Evolutionary conservation across 495 filamentous ascomycete genomes (phyloP).

Genomic region (Hypomontagnella monticulosa): DNA sequence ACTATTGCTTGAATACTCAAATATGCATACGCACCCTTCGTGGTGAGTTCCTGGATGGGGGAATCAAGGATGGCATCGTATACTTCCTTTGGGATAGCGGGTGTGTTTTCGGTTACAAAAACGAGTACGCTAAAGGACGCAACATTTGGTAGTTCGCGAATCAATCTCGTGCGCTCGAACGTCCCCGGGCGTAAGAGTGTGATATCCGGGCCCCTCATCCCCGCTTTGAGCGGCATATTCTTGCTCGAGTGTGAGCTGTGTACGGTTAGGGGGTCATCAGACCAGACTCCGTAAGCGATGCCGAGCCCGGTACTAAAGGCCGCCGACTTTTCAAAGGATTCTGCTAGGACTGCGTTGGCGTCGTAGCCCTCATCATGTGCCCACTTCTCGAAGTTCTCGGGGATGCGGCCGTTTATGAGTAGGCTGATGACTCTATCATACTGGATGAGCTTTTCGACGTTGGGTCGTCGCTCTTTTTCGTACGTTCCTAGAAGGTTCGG

Average conservation of each 20-base stretch:
- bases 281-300: conserved; percentile 49
- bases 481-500: conserved; percentile 50
- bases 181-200: conserved; percentile 54
- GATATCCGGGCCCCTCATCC: conserved; percentile 56
- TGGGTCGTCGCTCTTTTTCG: conserved; percentile 49
- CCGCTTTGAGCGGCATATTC: conserved; percentile 30
- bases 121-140: conserved; percentile 50
- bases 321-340: conserved; percentile 53
- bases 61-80: not conserved
- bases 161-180: conserved; percentile 52
- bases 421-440: conserved; percentile 51
- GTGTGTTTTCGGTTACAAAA: conserved; percentile 45
- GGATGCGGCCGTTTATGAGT: conserved; percentile 49
- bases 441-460: conserved; percentile 48
- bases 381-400: conserved; percentile 53
- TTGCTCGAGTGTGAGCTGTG: conserved; percentile 33
- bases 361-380: conserved; percentile 53
- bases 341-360: conserved; percentile 55
- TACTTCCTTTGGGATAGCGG: conserved; percentile 25
- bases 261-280: conserved; percentile 46
- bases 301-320: conserved; percentile 57
- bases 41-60: not conserved
- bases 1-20: too few relatives aligned
- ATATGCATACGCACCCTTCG: conserved; percentile 2
- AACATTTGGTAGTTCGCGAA: conserved; percentile 51